Conservation (phyloP, 345 rosid species). For the Eutrema japonicum region DNA sequence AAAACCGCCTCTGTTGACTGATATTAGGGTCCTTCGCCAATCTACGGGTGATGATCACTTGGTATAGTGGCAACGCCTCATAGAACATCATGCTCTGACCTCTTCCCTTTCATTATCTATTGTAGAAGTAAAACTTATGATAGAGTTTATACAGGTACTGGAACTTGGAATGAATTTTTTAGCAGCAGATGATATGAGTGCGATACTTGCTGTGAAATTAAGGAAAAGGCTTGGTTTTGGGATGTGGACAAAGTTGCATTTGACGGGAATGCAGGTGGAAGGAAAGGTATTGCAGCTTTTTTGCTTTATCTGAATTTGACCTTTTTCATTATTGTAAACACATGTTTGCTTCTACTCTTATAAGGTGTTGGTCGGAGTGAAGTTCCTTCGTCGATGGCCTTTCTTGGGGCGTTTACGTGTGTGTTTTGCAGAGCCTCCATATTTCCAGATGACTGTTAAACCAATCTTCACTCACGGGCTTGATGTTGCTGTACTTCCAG, state of each 20-base stretch:
- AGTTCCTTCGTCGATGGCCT: constrained; percentile 88
- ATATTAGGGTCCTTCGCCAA: constrained; percentile 74
- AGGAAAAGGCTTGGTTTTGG: constrained; percentile 94
- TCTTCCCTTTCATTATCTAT: background rate
- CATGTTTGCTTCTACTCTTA: constrained; percentile 22
- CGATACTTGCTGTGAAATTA: constrained; percentile 84
- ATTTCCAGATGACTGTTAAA: constrained; percentile 93
- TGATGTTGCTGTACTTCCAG: constrained; percentile 91
- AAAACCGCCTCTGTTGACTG: constrained; percentile 79
- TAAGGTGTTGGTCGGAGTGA: constrained; percentile 87
- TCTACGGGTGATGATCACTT: constrained; percentile 83
- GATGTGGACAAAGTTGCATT: constrained; percentile 92
- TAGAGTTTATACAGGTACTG: constrained; percentile 63
- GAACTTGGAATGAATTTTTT: constrained; percentile 91
- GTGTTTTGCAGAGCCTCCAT: constrained; percentile 97
- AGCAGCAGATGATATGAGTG: constrained; percentile 95
- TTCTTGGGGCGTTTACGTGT: constrained; percentile 85
- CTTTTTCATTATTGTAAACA: background rate
- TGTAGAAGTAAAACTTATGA: constrained; percentile 17
- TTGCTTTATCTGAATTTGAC: constrained; percentile 20
- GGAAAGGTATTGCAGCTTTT: constrained; percentile 68
- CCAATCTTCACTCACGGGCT: constrained; percentile 83
- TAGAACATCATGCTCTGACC: background rate
- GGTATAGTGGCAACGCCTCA: constrained; percentile 50
- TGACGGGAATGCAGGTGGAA: constrained; percentile 96